A percentile compares a stretch with the other conserved stretches of the same genome.
Evolutionary conservation across 2,329 filamentous ascomycete genomes (phyloP).

Genomic region (Cladosporium colombiae): DNA sequence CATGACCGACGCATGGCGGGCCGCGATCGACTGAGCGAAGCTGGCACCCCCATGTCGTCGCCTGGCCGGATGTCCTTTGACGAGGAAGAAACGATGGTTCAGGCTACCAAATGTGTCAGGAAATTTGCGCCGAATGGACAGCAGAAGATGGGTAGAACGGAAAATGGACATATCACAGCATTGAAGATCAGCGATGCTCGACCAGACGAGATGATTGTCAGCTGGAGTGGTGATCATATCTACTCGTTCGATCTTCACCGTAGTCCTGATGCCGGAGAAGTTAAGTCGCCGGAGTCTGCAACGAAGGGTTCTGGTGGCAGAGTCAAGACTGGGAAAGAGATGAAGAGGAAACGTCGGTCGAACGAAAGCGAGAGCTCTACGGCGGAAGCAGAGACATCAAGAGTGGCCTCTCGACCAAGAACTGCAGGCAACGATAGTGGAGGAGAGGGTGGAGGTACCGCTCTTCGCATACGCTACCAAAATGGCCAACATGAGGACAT

Average conservation of each 20-base stretch:
- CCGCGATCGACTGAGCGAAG: constrained; percentile 57
- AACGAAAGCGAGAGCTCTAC: constrained; percentile 35
- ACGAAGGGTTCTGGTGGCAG: constrained; percentile 27
- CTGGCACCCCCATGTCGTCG: constrained; percentile 50
- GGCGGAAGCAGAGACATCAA: constrained; percentile 40
- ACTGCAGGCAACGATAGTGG: constrained; percentile 42
- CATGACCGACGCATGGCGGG: constrained; percentile 70
- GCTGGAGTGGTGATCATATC: constrained; percentile 68
- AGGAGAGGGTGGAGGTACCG: constrained; percentile 31
- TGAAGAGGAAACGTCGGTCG: constrained; percentile 61
- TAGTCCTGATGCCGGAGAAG: constrained; percentile 57
- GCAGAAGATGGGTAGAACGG: constrained; percentile 52
- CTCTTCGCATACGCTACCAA: constrained; percentile 59
- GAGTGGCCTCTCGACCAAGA: constrained; percentile 50
- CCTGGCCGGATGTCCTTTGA: constrained; percentile 42
- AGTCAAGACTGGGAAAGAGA: constrained; percentile 38
- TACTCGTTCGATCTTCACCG: constrained; percentile 63
- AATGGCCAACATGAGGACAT: constrained; percentile 64
- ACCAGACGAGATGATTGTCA: constrained; percentile 67
- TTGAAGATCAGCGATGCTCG: constrained; percentile 70
- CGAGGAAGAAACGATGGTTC: constrained; percentile 57
- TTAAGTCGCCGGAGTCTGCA: constrained; percentile 12
- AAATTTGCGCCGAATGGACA: constrained; percentile 66
- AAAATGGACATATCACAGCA: constrained; percentile 67
- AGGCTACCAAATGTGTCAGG: constrained; percentile 65